These are phyloP conservation scores for Aureococcus anophagefferens DNA, from an alignment of 108 stramenopile genomes.

Conservation along the genomic window DNA sequence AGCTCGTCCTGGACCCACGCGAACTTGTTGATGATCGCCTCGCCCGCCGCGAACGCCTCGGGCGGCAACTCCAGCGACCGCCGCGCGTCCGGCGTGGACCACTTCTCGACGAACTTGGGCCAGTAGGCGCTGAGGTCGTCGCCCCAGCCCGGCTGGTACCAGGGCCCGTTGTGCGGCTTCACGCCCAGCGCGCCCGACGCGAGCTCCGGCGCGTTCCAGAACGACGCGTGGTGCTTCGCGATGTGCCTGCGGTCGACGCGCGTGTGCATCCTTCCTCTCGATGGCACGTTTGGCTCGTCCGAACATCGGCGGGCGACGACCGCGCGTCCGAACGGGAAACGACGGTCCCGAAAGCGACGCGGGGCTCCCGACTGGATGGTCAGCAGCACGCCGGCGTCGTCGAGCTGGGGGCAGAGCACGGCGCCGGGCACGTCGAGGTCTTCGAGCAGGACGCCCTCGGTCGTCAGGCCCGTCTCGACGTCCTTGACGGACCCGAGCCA, in stretches of 20 bases:
- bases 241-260: too few species aligned
- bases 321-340: too few species aligned
- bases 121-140: neutral
- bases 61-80: neutral
- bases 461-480: neutral
- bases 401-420: neutral
- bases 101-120: neutral
- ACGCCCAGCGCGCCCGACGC: neutral
- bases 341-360: too few species aligned
- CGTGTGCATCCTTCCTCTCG: too few species aligned
- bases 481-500: neutral
- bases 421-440: neutral
- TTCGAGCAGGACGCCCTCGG: neutral
- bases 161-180: neutral
- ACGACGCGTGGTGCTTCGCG: neutral
- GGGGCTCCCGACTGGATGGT: neutral
- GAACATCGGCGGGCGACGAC: too few species aligned
- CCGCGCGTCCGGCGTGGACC: neutral
- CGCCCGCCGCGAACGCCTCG: neutral
- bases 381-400: neutral
- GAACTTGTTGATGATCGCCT: neutral
- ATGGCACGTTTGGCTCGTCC: too few species aligned
- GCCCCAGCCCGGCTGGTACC: constrained; percentile 3
- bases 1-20: neutral
- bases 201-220: neutral